Percentiles rank a stretch among this genome's conserved stretches.
Evolutionary conservation across 2,329 filamentous ascomycete genomes (phyloP).

Genomic region (Orbilia javanica): DNA sequence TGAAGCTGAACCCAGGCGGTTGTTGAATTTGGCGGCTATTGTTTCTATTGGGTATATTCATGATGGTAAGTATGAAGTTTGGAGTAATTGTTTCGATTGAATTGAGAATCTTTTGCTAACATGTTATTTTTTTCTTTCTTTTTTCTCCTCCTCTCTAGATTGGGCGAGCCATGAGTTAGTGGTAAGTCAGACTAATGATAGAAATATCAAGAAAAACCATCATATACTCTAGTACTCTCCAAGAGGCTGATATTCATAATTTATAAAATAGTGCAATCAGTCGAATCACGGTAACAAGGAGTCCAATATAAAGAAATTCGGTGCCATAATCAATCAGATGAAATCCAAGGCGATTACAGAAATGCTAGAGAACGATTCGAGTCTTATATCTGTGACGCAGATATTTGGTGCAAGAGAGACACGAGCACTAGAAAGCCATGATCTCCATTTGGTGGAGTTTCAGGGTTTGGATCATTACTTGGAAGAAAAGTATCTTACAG

Average conservation of each 20-base stretch:
- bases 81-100: not conserved
- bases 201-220: not conserved
- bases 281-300: not conserved
- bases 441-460: constrained; percentile 7
- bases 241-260: not conserved
- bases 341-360: constrained; percentile 17
- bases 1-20: constrained; percentile 1
- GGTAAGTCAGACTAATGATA: not conserved
- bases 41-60: constrained; percentile 20
- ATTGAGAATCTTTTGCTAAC: not conserved
- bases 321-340: constrained; percentile 11
- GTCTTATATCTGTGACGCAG: constrained; percentile 12
- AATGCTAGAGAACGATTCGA: constrained; percentile 18
- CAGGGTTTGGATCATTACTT: constrained; percentile 17
- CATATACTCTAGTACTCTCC: not conserved
- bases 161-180: constrained; percentile 8
- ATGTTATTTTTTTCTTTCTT: not conserved
- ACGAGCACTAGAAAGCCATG: not conserved
- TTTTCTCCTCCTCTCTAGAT: too few relatives aligned
- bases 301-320: constrained; percentile 10
- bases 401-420: constrained; percentile 4
- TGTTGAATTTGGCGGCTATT: constrained; percentile 17
- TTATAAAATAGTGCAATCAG: not conserved
- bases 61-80: not conserved
- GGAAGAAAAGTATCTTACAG: not conserved